These are phyloP conservation scores for Rhodotorula taiwanensis DNA, from an alignment of 768 basidiomycete genomes.

Conservation along the genomic window DNA sequence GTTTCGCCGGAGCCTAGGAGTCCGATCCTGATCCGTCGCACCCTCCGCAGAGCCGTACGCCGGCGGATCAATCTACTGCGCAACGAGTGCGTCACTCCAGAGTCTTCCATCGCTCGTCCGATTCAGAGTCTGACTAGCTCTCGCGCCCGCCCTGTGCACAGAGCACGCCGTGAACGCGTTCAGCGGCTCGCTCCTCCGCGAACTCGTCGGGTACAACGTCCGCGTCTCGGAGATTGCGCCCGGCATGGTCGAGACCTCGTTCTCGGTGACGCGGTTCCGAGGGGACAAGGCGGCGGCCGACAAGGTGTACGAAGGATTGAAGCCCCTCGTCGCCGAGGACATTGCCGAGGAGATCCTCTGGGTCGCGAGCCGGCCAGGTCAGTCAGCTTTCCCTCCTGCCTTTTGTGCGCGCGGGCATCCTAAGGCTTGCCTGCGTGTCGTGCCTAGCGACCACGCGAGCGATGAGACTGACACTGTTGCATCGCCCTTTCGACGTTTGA, in stretches of 20 bases:
- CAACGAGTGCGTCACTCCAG: constrained; percentile 52
- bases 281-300: constrained; percentile 76
- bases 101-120: too few relatives aligned
- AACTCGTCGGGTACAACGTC: constrained; percentile 80
- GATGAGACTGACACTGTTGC: background rate
- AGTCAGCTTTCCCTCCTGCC: background rate
- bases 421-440: too few relatives aligned
- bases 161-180: constrained; percentile 67
- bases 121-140: too few relatives aligned
- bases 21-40: too few relatives aligned
- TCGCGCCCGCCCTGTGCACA: background rate
- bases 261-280: constrained; percentile 81
- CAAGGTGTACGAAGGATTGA: constrained; percentile 69
- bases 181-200: constrained; percentile 64
- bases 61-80: constrained; percentile 87
- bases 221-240: constrained; percentile 92
- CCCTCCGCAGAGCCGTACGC: background rate
- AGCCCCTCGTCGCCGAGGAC: constrained; percentile 35
- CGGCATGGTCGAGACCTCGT: constrained; percentile 51
- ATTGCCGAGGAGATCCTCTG: constrained; percentile 93
- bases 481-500: too few relatives aligned
- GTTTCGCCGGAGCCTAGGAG: too few relatives aligned
- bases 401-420: too few relatives aligned
- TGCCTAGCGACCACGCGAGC: too few relatives aligned
- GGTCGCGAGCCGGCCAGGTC: constrained; percentile 82